Evolutionary conservation across 768 basidiomycete genomes (phyloP), one percentile per base, ranked within the genome.

Genomic region (Gelatoporia subvermispora): DNA sequence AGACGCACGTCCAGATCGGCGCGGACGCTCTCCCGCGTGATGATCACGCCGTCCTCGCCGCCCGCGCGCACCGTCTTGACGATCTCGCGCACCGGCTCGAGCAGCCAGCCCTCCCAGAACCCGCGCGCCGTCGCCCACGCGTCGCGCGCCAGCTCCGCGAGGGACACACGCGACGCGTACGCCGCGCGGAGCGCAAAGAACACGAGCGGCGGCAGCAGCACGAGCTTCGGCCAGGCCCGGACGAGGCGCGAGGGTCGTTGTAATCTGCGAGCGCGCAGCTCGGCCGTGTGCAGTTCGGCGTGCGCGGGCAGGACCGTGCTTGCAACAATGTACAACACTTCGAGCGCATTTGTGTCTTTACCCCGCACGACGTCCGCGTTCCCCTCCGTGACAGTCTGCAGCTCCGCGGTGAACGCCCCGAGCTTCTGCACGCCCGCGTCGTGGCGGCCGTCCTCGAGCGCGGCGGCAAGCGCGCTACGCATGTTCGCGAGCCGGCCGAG

Each of bases 11-110:
- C 81, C 37, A 95, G 63, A 64, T 99, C 94, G 7, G 93, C 88
- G 34, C 78, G 74, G 20, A 99, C 82, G 18, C 87, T 91, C 57
- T 92, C 87, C 49, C 78, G 77, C 48, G 82, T 81, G 24, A 98
- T 79, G 36, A 97, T 82, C 13, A 84, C 72, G 1, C 82, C 79
- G 16, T 77, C 80, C 35, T 88, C 88, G 20, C 86, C 82, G 7
- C 91, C 90, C 3, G 85, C 76, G 42, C 91, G 74, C 18, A 99
- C 80, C 0, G 95, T 97, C 55, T 82, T 81, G 4, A 89, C 63
- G 10, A 98, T 84, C 8, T 82, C 89, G 41, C 74, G 75, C n/a
- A 95, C 59, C 3, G 95, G 95, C 47, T 92, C 88, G 41, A 95
- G 66, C 10, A 97, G 72, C 88, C 93, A 97, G 41, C 83, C 85